phyloP scores from a whole-genome alignment of 306 rosid species.

The Neltuma alba region DNA sequence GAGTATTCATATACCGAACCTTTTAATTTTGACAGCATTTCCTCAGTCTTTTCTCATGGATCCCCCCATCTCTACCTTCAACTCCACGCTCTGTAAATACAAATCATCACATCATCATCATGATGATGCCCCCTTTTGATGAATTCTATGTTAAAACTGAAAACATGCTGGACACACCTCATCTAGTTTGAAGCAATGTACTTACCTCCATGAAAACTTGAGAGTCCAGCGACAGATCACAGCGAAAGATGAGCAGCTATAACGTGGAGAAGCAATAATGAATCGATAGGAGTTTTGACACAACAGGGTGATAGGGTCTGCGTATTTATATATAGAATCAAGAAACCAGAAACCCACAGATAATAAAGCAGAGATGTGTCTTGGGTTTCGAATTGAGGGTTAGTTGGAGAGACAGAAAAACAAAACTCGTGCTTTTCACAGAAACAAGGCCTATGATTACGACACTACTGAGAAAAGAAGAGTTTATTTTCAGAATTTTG shows the following conservation, averaged over 20 bases:
- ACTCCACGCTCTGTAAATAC: conserved; percentile 67
- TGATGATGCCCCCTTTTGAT: neutral
- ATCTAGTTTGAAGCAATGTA: neutral
- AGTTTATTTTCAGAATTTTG: conserved; percentile 26
- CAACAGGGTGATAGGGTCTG: neutral
- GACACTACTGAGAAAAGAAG: neutral
- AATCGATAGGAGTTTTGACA: neutral
- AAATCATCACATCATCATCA: neutral
- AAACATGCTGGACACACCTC: neutral
- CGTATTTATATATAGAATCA: neutral
- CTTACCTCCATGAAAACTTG: neutral
- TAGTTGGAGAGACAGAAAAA: neutral
- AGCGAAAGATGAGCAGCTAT: neutral
- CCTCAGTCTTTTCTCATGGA: conserved; percentile 86
- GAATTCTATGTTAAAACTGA: neutral
- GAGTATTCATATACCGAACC: conserved; percentile 40
- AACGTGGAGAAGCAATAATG: neutral
- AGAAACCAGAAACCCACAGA: neutral
- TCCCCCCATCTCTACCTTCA: conserved; percentile 94
- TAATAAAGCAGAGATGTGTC: neutral
- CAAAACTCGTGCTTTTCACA: conserved; percentile 1
- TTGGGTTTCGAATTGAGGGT: neutral
- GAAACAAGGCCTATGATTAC: neutral
- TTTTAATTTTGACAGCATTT: conserved; percentile 78
- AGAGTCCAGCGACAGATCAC: neutral